phyloP scores from a whole-genome alignment of 441 rosid species.

The Biscutella laevigata region DNA sequence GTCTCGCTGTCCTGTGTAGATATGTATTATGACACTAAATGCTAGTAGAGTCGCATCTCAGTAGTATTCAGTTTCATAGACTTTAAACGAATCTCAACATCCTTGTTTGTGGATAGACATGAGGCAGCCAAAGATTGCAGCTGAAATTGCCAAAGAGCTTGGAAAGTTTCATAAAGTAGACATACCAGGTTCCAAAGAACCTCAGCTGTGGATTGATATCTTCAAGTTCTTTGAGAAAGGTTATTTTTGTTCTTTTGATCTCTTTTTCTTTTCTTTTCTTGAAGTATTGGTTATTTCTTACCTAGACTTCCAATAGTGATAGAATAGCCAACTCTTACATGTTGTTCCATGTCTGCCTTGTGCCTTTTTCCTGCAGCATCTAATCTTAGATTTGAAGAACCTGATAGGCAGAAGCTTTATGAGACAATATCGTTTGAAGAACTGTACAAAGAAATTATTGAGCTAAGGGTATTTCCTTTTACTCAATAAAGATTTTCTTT shows the following conservation, averaged over 20 bases:
- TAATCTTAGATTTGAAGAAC: conserved; percentile 56
- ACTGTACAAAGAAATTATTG: conserved; percentile 53
- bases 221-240: conserved; percentile 83
- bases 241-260: conserved; percentile 4
- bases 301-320: not conserved
- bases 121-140: conserved; percentile 69
- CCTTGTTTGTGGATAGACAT: conserved; percentile 41
- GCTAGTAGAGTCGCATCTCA: not conserved
- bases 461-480: conserved; percentile 55
- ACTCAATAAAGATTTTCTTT: not conserved
- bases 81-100: not conserved
- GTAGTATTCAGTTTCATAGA: not conserved
- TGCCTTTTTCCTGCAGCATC: conserved; percentile 48
- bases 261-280: not conserved
- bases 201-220: conserved; percentile 85
- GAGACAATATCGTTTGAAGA: conserved; percentile 64
- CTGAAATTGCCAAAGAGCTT: conserved; percentile 81
- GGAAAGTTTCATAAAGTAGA: conserved; percentile 70
- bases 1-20: not conserved
- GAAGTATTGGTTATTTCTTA: not conserved
- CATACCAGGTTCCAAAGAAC: conserved; percentile 84
- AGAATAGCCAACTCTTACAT: not conserved
- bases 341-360: conserved; percentile 14
- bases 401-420: conserved; percentile 56
- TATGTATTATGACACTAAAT: not conserved